Evolutionary conservation across 2,329 filamentous ascomycete genomes (phyloP), one percentile per base, ranked within the genome.

Genomic region (Xylaria sp.): DNA sequence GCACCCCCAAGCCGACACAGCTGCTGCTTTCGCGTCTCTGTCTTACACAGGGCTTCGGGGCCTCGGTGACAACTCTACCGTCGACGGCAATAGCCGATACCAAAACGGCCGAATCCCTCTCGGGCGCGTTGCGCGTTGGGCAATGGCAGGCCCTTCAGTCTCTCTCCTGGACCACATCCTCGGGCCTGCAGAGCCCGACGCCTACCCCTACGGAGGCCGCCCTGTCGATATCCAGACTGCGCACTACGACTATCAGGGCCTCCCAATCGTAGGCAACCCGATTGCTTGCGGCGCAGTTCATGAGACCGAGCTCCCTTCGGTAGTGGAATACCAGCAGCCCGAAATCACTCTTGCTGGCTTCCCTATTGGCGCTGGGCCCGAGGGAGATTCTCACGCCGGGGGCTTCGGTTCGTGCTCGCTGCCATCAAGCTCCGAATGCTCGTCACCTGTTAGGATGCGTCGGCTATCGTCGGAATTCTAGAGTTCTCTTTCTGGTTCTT

Each of bases 351-450:
- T 78, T 25, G 74, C 72, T 6, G 78, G 77, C 1, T 70, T 79
- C 1, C 79, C 79, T 19, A 67, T 80, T 17, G 78, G 78, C 23
- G 78, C 78, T 19, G 79, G 79, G 0, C 78, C 79, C 7, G 79
- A 80, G 65, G 76, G 75, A 15, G 65, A 71, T 11, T 65, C 69
- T 0, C 76, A 78, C 64, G 69, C 74, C 60, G 71, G 73, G 1
- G 29, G 60, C 1, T 78, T 76, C 63, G 57, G 67, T 29, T 38
- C 67, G 1, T 78, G 76, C 60, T 52, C 48, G 6, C 62, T 58
- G 0, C 33, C 10, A 13, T 49, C 31, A 0, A 13, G 54, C 4
- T 38, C 35, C 7, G 29, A 27, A 8, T 15, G 10, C 10, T 23
- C 11, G 3, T 43, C 60, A n/a, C 60, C 51, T 7, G 23, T 44